These are phyloP conservation scores for Adansonia digitata DNA, from an alignment of 345 rosid species.

Conservation along the genomic window DNA sequence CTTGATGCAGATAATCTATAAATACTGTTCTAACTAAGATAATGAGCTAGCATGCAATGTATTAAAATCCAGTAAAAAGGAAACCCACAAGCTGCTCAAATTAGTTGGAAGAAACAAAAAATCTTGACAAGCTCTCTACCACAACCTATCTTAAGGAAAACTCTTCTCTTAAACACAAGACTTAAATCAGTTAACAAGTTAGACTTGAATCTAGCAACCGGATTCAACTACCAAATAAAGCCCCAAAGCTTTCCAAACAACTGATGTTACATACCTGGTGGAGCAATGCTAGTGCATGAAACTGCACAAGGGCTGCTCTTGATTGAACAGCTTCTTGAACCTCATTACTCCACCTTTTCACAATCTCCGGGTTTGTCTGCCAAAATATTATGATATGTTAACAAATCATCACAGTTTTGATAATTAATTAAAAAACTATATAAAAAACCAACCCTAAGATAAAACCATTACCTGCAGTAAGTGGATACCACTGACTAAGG, in stretches of 20 bases:
- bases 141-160: neutral
- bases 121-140: neutral
- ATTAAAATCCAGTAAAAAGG: neutral
- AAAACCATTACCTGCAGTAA: constrained; percentile 64
- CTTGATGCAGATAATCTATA: neutral
- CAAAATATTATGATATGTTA: constrained; percentile 10
- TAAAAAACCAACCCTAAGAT: neutral
- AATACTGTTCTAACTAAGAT: neutral
- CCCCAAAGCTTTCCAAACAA: neutral
- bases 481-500: constrained; percentile 95
- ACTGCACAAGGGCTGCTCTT: constrained; percentile 95
- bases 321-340: constrained; percentile 98
- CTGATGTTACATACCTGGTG: constrained; percentile 54
- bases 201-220: constrained; percentile 4
- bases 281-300: constrained; percentile 88
- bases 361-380: constrained; percentile 85
- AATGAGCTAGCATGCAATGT: neutral
- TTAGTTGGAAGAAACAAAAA: neutral
- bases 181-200: neutral
- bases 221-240: constrained; percentile 2
- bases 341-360: constrained; percentile 98
- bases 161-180: constrained; percentile 1
- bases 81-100: neutral
- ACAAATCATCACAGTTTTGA: neutral
- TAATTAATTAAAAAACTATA: neutral